These are phyloP conservation scores for Pythium phragmitis DNA, from an alignment of 352 stramenopile species.

Conservation along the genomic window DNA sequence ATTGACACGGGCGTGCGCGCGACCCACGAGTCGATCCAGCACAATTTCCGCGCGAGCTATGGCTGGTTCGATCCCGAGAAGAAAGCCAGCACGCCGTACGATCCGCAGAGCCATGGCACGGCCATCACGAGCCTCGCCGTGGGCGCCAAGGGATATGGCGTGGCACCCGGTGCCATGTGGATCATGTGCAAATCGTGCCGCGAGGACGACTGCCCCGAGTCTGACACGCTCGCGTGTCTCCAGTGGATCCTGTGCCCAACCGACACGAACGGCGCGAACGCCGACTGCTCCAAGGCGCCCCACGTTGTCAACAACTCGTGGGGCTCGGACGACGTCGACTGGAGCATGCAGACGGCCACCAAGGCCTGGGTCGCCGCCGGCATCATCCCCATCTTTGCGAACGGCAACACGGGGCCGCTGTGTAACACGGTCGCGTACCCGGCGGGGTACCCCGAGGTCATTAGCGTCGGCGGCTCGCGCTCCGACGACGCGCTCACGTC, in stretches of 20 bases:
- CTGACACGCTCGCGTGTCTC: slow-evolving; percentile 26
- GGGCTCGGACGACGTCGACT: slow-evolving; percentile 20
- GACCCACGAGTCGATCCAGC: slow-evolving; percentile 32
- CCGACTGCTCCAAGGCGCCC: slow-evolving; percentile 29
- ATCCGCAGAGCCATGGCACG: slow-evolving; percentile 24
- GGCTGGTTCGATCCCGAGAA: slow-evolving; percentile 37
- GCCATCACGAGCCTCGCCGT: slow-evolving; percentile 14
- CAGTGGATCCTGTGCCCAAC: slow-evolving; percentile 38
- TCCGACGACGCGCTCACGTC: slow-evolving; percentile 24
- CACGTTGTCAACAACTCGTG: slow-evolving; percentile 33
- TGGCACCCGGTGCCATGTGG: slow-evolving; percentile 15
- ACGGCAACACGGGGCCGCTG: slow-evolving; percentile 25
- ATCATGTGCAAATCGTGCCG: slow-evolving; percentile 33
- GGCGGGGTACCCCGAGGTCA: slow-evolving; percentile 22
- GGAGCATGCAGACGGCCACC: slow-evolving; percentile 17
- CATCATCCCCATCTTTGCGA: slow-evolving; percentile 31
- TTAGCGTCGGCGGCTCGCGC: slow-evolving; percentile 15
- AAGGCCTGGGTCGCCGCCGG: slow-evolving; percentile 25
- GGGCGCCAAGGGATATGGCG: slow-evolving; percentile 11
- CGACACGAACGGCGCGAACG: slow-evolving; percentile 27
- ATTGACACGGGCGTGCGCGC: slow-evolving; percentile 35
- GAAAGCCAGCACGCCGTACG: slow-evolving; percentile 18
- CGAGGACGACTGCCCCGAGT: slow-evolving; percentile 26
- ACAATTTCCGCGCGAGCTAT: slow-evolving; percentile 30
- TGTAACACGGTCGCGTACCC: slow-evolving; percentile 26